Evolutionary conservation across 202 grass and related monocot genomes (phyloP), one percentile per base, ranked within the genome.

Genomic region (Zizania palustris): DNA sequence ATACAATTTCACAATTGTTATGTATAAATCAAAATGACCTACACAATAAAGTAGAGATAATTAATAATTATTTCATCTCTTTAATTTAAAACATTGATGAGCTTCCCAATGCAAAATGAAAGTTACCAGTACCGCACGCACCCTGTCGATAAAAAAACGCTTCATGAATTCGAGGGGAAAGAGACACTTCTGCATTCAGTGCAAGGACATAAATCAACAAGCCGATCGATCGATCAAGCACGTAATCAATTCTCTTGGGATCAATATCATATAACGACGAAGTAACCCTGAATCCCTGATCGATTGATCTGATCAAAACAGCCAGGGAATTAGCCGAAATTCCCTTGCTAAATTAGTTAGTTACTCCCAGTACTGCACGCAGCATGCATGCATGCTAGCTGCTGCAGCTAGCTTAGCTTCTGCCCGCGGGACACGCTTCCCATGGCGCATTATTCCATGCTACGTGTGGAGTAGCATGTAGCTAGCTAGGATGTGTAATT

Each of bases 151-250:
- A 13, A 18, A 38, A 70, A 70, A 51, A 10, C 18, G 45, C 0
- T 37, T 70, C 45, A 18, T 53, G 45, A 70, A 70, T 70, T 70
- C 53, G 67, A 70, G 67, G 67, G 67, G 11, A 70, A 70, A 37
- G 21, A 49, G 45, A 37, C 67, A 70, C 14, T 7, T 51, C 49
- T 13, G 45, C 67, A 70, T 70, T n/a, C 45, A 70, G 45, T 70
- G 67, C 67, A n/a, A 38, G 53, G 35, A 38, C 38, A 63, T 38
- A 16, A 70, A 70, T 45, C 45, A 53, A 19, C 65, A 45, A 44
- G 65, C 44, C 5, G 54, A 20, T 44, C 37, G 44, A 20, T 21
- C 5, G 54, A 20, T 44, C 37, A 66, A 20, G 20, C 63, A 43
- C 16, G 34, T 63, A 65, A 38, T 64, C 39, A 34, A 34, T 49